Conservation (phyloP, 202 grass and related monocot species). For the Musa balbisiana region DNA sequence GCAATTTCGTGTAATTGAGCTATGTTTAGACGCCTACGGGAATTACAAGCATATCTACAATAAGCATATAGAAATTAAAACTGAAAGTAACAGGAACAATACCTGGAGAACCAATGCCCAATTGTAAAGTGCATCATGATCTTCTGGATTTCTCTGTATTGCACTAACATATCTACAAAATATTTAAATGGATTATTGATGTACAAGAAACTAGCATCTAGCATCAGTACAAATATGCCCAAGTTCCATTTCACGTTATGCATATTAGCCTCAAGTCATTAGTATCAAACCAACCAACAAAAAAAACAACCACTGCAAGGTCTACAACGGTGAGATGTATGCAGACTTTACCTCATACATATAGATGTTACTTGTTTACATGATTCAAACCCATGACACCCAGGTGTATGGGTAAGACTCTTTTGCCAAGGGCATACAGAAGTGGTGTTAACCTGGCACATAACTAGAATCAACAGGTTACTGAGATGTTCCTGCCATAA, state of each 20-base stretch:
- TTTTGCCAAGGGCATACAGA: too few relatives aligned
- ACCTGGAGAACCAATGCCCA: conserved; percentile 99
- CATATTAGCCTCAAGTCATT: too few relatives aligned
- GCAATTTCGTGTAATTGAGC: not conserved
- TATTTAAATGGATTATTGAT: conserved; percentile 2
- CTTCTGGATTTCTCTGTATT: conserved; percentile 92
- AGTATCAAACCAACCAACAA: not conserved
- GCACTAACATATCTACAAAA: conserved; percentile 78
- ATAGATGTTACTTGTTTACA: too few relatives aligned
- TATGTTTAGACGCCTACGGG: not conserved
- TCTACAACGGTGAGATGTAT: not conserved
- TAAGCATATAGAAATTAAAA: conserved; percentile 8
- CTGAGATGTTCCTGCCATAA: too few relatives aligned
- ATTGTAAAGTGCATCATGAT: conserved; percentile 97
- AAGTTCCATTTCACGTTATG: not conserved
- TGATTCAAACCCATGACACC: too few relatives aligned
- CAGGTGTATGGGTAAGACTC: too few relatives aligned
- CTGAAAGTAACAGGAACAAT: conserved; percentile 18
- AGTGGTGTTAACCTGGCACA: too few relatives aligned
- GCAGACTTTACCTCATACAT: too few relatives aligned
- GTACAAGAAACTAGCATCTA: not conserved
- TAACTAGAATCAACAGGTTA: too few relatives aligned
- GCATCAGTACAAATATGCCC: not conserved
- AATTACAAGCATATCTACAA: not conserved
- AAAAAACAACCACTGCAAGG: conserved; percentile 11